Percentiles rank a stretch among this genome's conserved stretches.
Conservation (phyloP, 2,329 filamentous ascomycete species). For the Ceratocystis variospora region DNA sequence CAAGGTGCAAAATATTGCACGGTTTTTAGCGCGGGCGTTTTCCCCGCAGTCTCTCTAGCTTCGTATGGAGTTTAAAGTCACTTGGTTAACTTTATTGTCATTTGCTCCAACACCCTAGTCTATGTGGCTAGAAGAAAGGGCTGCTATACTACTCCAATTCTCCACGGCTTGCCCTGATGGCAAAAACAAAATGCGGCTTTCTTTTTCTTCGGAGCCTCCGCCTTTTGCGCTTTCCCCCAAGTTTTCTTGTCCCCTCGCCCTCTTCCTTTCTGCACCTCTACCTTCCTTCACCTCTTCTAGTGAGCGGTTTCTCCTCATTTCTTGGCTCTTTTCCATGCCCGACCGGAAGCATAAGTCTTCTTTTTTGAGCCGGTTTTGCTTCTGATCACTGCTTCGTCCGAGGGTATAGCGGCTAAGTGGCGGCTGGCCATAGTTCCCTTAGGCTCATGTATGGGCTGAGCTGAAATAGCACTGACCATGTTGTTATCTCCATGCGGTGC, state of each 20-base stretch:
- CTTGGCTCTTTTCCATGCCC: not conserved
- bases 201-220: not conserved
- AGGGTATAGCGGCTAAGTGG: constrained; percentile 1
- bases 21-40: not conserved
- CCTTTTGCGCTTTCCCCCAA: not conserved
- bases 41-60: not conserved
- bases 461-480: not conserved
- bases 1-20: not conserved
- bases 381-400: constrained; percentile 3
- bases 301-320: not conserved
- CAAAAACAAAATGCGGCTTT: not conserved
- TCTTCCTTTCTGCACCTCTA: not conserved
- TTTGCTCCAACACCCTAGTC: not conserved
- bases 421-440: not conserved
- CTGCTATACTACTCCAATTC: not conserved
- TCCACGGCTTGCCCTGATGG: not conserved
- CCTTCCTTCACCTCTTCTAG: not conserved
- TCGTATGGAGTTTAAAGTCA: not conserved
- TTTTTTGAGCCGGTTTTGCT: not conserved
- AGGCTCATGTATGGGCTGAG: not conserved
- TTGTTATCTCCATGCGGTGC: not conserved
- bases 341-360: not conserved
- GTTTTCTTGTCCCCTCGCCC: not conserved
- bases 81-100: constrained; percentile 1
- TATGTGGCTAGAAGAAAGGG: not conserved